Conservation (phyloP, 2,329 filamentous ascomycete genomes). For the Scedosporium minutisporum region DNA sequence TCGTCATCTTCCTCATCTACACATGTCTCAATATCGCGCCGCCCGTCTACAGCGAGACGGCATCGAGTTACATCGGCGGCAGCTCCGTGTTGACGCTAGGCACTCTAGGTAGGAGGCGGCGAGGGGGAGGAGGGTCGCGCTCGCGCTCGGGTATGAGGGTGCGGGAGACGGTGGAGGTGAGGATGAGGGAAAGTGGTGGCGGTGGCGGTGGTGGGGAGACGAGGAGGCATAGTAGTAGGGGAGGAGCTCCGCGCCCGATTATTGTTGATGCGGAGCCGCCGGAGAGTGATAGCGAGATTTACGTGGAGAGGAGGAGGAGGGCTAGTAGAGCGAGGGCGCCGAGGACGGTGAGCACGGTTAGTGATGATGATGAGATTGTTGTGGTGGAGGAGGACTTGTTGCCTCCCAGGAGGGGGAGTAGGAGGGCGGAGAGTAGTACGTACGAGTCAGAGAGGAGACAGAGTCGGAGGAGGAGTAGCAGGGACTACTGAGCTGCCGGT, state of each 20-base stretch:
- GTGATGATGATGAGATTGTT: slow-evolving; percentile 27
- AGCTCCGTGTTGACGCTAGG: slow-evolving; percentile 13
- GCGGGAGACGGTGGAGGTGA: slow-evolving; percentile 20
- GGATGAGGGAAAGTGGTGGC: slow-evolving; percentile 12
- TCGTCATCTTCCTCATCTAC: slow-evolving; percentile 43
- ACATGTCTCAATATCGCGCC: slow-evolving; percentile 35
- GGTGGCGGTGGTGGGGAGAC: slow-evolving; percentile 9
- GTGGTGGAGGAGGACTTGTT: slow-evolving; percentile 25
- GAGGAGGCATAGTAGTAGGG: not conserved
- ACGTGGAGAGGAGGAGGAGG: slow-evolving; percentile 9
- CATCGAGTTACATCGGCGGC: slow-evolving; percentile 13
- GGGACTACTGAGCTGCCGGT: not conserved
- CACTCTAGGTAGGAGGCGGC: slow-evolving; percentile 7
- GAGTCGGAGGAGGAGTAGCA: not conserved
- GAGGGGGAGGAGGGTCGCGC: not conserved
- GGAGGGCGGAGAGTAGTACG: slow-evolving; percentile 14
- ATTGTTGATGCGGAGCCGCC: slow-evolving; percentile 18
- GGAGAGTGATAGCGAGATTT: slow-evolving; percentile 10
- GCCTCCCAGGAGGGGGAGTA: slow-evolving; percentile 16
- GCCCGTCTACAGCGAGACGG: slow-evolving; percentile 12
- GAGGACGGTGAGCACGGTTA: slow-evolving; percentile 13
- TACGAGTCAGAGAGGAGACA: not conserved
- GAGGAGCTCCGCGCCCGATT: slow-evolving; percentile 9
- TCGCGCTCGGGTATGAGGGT: slow-evolving; percentile 8
- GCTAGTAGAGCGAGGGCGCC: not conserved